Conservation (phyloP, 352 stramenopile genomes). For the Globisporangium splendens region DNA sequence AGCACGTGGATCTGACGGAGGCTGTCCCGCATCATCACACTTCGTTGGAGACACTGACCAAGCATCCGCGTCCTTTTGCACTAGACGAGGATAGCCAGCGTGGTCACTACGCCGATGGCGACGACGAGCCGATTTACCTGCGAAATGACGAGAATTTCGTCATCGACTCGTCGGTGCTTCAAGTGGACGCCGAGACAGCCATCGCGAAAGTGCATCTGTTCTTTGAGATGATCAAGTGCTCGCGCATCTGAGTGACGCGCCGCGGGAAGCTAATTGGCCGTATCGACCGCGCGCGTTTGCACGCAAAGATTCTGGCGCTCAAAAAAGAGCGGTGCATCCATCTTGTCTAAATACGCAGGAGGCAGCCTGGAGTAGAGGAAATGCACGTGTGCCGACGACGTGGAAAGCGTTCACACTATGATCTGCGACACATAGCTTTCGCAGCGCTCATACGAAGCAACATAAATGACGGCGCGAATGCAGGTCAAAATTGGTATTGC, state of each 20-base stretch:
- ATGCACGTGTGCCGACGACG: neutral
- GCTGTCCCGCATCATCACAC: conserved; percentile 1
- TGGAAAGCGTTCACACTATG: too few species aligned
- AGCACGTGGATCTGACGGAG: conserved; percentile 1
- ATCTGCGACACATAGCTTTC: too few species aligned
- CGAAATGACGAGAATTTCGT: conserved; percentile 17
- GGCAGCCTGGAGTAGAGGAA: neutral
- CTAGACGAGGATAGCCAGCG: neutral
- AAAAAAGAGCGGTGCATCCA: conserved; percentile 11
- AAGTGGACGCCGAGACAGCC: conserved; percentile 49
- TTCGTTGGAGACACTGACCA: neutral
- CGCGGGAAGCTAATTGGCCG: conserved; percentile 51
- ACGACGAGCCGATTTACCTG: conserved; percentile 8
- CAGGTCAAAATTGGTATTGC: too few species aligned
- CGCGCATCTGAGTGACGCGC: conserved; percentile 48
- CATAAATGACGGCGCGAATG: too few species aligned
- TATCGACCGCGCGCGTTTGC: conserved; percentile 47
- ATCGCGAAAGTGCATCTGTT: conserved; percentile 66
- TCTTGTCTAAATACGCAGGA: conserved; percentile 12
- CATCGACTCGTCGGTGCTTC: conserved; percentile 50
- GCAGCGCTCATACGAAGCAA: too few species aligned
- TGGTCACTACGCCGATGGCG: neutral
- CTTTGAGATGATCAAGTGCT: conserved; percentile 75
- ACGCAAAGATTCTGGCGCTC: conserved; percentile 31
- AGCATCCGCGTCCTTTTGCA: neutral